A percentile compares a stretch with the other conserved stretches of the same genome.
Conservation (phyloP, 805 yeast species). For the Cyberlindnera bimundalis region DNA sequence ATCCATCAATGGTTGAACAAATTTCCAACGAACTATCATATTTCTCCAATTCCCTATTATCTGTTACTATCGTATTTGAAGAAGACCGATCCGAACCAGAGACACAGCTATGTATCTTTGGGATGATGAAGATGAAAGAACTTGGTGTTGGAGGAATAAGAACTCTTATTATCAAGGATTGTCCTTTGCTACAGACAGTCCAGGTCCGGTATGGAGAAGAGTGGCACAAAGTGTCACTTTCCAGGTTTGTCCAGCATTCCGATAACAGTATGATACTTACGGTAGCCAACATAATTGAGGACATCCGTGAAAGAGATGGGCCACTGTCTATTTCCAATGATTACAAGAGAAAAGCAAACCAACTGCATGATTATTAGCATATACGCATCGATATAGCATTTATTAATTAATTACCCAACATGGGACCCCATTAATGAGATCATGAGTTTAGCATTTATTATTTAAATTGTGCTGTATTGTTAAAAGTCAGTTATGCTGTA, state of each 20-base stretch:
- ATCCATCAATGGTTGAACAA: not conserved
- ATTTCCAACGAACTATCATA: not conserved
- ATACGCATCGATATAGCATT: not conserved
- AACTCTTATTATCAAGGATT: not conserved
- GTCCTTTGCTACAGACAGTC: conserved; percentile 2
- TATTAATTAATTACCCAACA: too few species aligned
- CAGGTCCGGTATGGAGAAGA: conserved; percentile 2
- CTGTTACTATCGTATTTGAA: too few species aligned
- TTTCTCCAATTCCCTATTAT: too few species aligned
- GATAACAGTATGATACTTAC: not conserved
- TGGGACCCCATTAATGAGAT: too few species aligned
- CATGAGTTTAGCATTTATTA: too few species aligned
- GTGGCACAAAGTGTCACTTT: not conserved
- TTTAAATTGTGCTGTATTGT: too few species aligned
- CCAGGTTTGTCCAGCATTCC: not conserved
- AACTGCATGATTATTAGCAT: too few species aligned
- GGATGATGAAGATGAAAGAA: too few species aligned
- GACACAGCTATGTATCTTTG: too few species aligned
- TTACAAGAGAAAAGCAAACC: not conserved
- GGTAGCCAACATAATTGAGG: not conserved
- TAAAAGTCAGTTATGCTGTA: too few species aligned
- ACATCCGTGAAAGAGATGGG: not conserved
- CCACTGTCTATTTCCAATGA: not conserved
- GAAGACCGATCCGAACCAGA: too few species aligned
- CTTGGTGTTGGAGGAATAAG: not conserved